phyloP scores from a whole-genome alignment of 345 rosid genomes.

The Odontarrhena argentea region DNA sequence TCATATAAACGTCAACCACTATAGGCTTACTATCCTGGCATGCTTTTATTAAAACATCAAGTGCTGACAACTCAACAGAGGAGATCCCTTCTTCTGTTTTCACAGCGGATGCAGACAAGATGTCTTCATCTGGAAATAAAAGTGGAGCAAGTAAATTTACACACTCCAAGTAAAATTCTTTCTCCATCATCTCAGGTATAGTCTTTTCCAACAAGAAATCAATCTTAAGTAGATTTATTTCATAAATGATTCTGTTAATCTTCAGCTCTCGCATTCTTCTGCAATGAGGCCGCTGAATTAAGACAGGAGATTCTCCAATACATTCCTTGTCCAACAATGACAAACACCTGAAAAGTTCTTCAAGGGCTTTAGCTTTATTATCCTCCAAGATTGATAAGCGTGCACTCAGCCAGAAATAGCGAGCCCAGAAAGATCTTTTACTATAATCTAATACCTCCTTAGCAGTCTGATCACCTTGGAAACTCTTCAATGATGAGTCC shows the following conservation, averaged over 20 bases:
- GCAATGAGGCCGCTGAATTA: slow-evolving; percentile 67
- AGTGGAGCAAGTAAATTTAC: slow-evolving; percentile 74
- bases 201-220: slow-evolving; percentile 75
- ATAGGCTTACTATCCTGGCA: slow-evolving; percentile 66
- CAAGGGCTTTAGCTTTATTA: slow-evolving; percentile 75
- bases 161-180: slow-evolving; percentile 69
- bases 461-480: slow-evolving; percentile 43
- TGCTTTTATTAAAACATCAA: slow-evolving; percentile 69
- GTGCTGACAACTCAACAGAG: slow-evolving; percentile 67
- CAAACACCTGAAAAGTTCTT: slow-evolving; percentile 62
- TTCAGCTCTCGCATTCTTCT: slow-evolving; percentile 64
- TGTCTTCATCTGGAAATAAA: slow-evolving; percentile 57
- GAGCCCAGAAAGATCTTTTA: slow-evolving; percentile 73
- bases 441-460: slow-evolving; percentile 41
- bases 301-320: slow-evolving; percentile 42
- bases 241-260: slow-evolving; percentile 62
- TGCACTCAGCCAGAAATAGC: slow-evolving; percentile 93
- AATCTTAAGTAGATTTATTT: slow-evolving; percentile 72
- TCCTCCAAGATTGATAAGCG: slow-evolving; percentile 73
- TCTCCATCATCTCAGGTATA: slow-evolving; percentile 69
- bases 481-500: slow-evolving; percentile 42
- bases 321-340: slow-evolving; percentile 61
- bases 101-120: slow-evolving; percentile 45
- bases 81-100: slow-evolving; percentile 49
- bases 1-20: slow-evolving; percentile 64